Evolutionary conservation across 805 yeast genomes (phyloP).

Genomic region (Sugiyamaella boreocaroliniensis): DNA sequence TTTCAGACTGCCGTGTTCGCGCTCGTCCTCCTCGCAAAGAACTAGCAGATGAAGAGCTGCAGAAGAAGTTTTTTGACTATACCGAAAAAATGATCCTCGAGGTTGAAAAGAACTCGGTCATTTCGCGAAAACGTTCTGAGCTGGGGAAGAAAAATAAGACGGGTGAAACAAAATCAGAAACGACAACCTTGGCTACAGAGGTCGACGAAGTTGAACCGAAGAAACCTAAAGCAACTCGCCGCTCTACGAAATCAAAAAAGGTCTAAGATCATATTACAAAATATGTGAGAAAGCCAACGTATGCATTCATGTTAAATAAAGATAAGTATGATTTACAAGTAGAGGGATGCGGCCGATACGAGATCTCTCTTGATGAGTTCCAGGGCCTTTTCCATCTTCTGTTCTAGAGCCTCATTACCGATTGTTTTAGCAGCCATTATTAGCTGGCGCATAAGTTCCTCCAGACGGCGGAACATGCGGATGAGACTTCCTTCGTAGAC

Average conservation of each 20-base stretch:
- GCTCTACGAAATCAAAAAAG: neutral
- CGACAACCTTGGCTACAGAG: too few species aligned
- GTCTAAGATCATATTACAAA: neutral
- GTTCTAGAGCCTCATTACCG: constrained; percentile 80
- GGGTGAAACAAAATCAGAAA: neutral
- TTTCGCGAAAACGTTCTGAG: constrained; percentile 47
- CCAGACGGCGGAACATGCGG: constrained; percentile 89
- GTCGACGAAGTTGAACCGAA: too few species aligned
- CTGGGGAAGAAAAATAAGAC: constrained; percentile 6
- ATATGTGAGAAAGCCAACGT: neutral
- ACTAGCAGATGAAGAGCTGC: constrained; percentile 54
- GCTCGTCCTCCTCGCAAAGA: constrained; percentile 51
- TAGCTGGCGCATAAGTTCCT: constrained; percentile 87
- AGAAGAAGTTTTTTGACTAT: constrained; percentile 47
- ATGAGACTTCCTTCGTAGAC: constrained; percentile 96
- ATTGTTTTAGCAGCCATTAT: constrained; percentile 88
- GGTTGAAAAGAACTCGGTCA: constrained; percentile 67
- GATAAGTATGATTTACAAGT: constrained; percentile 35
- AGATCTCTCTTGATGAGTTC: constrained; percentile 90
- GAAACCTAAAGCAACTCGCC: too few species aligned
- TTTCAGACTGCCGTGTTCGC: constrained; percentile 62
- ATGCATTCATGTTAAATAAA: neutral
- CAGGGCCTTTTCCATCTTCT: constrained; percentile 80
- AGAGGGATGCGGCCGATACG: constrained; percentile 93
- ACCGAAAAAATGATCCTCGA: constrained; percentile 52